Evolutionary conservation across 2,329 filamentous ascomycete species (phyloP).

Genomic region (Pleoardoris graminearum): DNA sequence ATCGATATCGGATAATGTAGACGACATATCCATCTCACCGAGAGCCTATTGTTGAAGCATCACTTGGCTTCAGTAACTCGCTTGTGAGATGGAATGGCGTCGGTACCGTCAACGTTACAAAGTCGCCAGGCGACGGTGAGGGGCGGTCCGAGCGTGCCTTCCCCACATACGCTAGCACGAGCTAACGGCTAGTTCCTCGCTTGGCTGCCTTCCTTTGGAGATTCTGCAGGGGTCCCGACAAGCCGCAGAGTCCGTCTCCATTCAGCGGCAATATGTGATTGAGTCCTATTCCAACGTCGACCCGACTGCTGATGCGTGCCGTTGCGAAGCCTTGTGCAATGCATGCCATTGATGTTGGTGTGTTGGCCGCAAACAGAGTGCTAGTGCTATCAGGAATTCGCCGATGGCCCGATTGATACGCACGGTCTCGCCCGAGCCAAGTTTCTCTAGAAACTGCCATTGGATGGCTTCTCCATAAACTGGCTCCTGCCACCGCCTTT

Average conservation of each 20-base stretch:
- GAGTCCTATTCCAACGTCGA: neutral
- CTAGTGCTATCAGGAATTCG: neutral
- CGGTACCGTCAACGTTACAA: neutral
- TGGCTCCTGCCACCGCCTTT: conserved; percentile 2
- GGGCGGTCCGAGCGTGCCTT: neutral
- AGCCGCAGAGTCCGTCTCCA: neutral
- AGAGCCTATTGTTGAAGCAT: no score
- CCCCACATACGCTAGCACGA: conserved; percentile 6
- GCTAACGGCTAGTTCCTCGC: conserved; percentile 6
- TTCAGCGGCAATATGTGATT: neutral
- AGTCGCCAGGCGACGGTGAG: neutral
- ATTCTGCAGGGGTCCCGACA: neutral
- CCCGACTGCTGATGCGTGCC: neutral
- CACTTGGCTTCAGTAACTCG: neutral
- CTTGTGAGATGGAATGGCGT: neutral
- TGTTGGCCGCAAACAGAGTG: neutral
- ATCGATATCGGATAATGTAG: no score
- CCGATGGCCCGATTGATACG: conserved; percentile 7
- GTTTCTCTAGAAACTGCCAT: neutral
- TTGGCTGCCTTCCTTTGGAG: neutral
- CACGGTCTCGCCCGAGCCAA: conserved; percentile 5
- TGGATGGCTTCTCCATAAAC: neutral
- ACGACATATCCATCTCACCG: no score
- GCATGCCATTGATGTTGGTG: neutral
- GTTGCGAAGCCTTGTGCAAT: neutral